Evolutionary conservation across 176 grass and related monocot genomes (phyloP).

Genomic region (Areca catechu): DNA sequence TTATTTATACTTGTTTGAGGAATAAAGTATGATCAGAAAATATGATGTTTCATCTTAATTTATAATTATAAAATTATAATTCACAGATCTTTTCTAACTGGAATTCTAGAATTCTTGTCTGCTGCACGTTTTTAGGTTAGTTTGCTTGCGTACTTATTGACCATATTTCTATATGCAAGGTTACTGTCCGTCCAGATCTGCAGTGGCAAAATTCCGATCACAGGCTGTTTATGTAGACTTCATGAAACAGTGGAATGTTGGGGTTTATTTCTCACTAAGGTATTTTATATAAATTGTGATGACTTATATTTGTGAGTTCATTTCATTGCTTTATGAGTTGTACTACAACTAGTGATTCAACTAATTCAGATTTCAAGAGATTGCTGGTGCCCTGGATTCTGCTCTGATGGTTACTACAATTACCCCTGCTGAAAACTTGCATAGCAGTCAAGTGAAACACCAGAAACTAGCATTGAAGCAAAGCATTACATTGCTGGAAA

Average conservation of each 20-base stretch:
- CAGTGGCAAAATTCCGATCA: slow-evolving; percentile 62
- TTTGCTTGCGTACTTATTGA: no score
- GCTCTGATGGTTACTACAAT: slow-evolving; percentile 36
- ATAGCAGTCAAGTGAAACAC: slow-evolving; percentile 30
- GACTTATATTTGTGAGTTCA: slow-evolving; percentile 2
- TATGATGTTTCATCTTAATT: no score
- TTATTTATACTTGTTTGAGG: no score
- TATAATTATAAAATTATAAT: no score
- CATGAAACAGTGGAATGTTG: slow-evolving; percentile 86
- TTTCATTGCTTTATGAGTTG: not conserved
- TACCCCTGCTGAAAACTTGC: slow-evolving; percentile 31
- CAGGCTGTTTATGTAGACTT: slow-evolving; percentile 68
- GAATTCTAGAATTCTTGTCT: no score
- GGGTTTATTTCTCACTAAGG: slow-evolving; percentile 93
- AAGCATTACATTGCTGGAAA: slow-evolving; percentile 81
- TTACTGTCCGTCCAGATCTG: slow-evolving; percentile 60
- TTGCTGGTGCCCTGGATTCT: slow-evolving; percentile 91
- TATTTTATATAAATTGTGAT: slow-evolving; percentile 6
- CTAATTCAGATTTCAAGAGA: slow-evolving; percentile 92
- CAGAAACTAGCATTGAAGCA: slow-evolving; percentile 55
- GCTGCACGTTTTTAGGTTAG: no score
- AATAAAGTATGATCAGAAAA: no score
- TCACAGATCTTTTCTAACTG: no score
- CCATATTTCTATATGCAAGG: slow-evolving; percentile 26
- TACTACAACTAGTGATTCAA: slow-evolving; percentile 12